Conservation (phyloP, 2,329 filamentous ascomycete genomes). For the Talaromyces sp. region DNA sequence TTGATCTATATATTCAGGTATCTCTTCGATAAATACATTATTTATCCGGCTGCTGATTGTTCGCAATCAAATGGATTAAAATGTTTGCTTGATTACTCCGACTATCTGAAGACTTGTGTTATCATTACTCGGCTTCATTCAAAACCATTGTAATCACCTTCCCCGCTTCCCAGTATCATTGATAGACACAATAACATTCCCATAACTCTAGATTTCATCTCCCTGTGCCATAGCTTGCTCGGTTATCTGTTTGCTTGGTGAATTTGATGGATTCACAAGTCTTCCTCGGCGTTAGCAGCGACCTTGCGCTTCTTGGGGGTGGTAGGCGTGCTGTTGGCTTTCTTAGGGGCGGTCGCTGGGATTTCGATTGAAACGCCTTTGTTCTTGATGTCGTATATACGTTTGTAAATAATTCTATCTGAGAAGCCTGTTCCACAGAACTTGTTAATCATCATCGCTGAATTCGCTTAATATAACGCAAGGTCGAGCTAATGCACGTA, state of each 20-base stretch:
- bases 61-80: not conserved
- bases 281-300: not conserved
- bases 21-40: not conserved
- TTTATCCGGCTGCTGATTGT: not conserved
- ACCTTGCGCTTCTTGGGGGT: constrained; percentile 10
- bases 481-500: not conserved
- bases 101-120: not conserved
- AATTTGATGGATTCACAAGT: not conserved
- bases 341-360: not conserved
- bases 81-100: not conserved
- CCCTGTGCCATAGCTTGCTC: not conserved
- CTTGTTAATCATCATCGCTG: not conserved
- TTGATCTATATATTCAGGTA: too few relatives aligned
- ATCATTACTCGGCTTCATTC: not conserved
- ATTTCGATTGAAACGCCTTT: not conserved
- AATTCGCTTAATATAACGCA: not conserved
- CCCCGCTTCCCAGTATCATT: not conserved
- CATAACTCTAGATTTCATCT: not conserved
- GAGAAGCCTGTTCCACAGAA: not conserved
- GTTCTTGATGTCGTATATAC: not conserved
- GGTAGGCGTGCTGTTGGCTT: not conserved
- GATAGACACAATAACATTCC: not conserved
- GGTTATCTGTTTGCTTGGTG: not conserved
- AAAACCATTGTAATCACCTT: not conserved
- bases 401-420: not conserved